phyloP scores from a whole-genome alignment of 208 protist species.

The Porcisia deanei region DNA sequence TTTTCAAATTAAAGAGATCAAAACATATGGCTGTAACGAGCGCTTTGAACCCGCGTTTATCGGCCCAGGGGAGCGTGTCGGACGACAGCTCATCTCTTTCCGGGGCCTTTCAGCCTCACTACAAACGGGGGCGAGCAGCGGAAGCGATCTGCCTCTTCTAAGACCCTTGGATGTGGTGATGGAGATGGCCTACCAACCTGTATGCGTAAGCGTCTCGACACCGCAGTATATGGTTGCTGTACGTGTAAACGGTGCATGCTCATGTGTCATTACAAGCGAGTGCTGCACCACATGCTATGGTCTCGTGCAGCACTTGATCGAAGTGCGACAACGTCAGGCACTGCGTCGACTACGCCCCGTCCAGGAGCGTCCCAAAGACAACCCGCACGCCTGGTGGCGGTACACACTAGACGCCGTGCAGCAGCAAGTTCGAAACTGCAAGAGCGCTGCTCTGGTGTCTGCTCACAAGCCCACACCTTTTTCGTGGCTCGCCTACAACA shows the following conservation, averaged over 20 bases:
- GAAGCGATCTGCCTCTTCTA: slow-evolving; percentile 14
- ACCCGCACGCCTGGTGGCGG: slow-evolving; percentile 63
- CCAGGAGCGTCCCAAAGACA: slow-evolving; percentile 25
- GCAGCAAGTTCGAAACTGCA: slow-evolving; percentile 33
- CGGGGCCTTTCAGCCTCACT: slow-evolving; percentile 45
- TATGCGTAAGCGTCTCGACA: slow-evolving; percentile 9
- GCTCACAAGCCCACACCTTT: slow-evolving; percentile 30
- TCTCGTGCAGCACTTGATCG: slow-evolving; percentile 11
- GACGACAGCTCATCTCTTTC: slow-evolving; percentile 57
- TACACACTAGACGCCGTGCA: slow-evolving; percentile 58
- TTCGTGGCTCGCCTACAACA: slow-evolving; percentile 50
- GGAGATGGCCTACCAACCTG: slow-evolving; percentile 33
- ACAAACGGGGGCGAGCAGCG: not conserved
- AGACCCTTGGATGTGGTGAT: slow-evolving; percentile 20
- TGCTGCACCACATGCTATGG: slow-evolving; percentile 23
- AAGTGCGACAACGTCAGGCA: slow-evolving; percentile 29
- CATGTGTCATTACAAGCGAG: slow-evolving; percentile 26
- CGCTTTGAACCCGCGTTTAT: slow-evolving; percentile 53
- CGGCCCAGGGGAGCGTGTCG: slow-evolving; percentile 33
- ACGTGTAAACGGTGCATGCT: slow-evolving; percentile 30
- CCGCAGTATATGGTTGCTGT: slow-evolving; percentile 35
- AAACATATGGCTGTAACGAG: slow-evolving; percentile 60
- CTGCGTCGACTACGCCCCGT: slow-evolving; percentile 43
- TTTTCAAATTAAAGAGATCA: slow-evolving; percentile 41
- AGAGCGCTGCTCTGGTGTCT: slow-evolving; percentile 8